Base-by-base conservation (phyloP, 2,329 filamentous ascomycete species). In the Cladophialophora immunda region DNA sequence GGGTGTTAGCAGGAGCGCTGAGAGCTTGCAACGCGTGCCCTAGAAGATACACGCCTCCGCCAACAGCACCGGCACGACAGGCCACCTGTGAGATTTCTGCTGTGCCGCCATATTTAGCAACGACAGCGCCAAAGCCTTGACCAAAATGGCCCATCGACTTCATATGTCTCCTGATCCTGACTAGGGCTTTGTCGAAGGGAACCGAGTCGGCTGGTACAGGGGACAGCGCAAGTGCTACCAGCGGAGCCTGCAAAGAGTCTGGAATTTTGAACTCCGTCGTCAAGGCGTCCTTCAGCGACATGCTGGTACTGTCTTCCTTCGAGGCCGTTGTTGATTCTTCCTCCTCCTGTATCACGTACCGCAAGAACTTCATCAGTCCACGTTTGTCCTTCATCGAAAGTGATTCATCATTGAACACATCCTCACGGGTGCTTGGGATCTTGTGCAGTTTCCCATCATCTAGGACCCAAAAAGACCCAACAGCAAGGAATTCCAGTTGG, bases 91-190 rank as follows among this genome's bases (percentile, higher is more conserved):
- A 89, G 67, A 98, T 88, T 79, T 99, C 94, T 34, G 93, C 91
- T 55, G 91, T 84, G 30, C 94, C 93, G 55, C 94, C 94, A 90
- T 93, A 99, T 83, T 97, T 97, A 25, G 94, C 90, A 71, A 97
- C 87, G 13, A 99, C 88, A 55, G 93, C 92, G 59, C 92, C 92
- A 76, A 98, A 98, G 9, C 94, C 93, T 56, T 91, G 87, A 0
- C 94, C 94, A 73, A 97, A 94, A 4, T 92, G 82, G 7, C 94
- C 94, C 79, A 96, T 94, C 0, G 94, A 97, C 15, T 87, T 86
- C 58, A 98, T 81, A 78, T 99, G 94, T 53, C 90, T 88, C 71
- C 90, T 86, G 64, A 98, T 91, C 29, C 88, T 85, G 1, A 87
- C 85, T 27, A 98, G 79, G 0, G 93, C 93, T 73, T 88, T 88